A percentile compares a stretch with the other conserved stretches of the same genome.
Conservation (phyloP, 2,329 filamentous ascomycete genomes). For the Talaromyces sp. region DNA sequence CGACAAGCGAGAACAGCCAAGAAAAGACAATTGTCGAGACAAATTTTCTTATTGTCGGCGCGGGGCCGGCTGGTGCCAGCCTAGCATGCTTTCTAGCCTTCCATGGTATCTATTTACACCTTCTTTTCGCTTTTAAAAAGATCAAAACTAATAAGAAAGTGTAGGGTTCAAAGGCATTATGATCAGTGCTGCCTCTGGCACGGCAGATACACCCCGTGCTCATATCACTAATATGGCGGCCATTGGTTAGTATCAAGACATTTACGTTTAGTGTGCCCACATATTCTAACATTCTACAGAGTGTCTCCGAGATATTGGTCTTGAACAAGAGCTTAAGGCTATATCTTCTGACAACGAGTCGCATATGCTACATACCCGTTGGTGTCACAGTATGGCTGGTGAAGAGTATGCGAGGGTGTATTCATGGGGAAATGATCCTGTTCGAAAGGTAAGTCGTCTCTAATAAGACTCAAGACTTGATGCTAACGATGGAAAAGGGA, state of each 20-base stretch:
- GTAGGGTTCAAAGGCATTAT: constrained; percentile 50
- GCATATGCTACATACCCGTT: constrained; percentile 45
- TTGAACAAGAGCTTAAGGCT: constrained; percentile 38
- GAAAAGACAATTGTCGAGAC: not conserved
- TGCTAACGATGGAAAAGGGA: constrained; percentile 23
- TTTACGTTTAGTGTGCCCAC: not conserved
- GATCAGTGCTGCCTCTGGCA: constrained; percentile 45
- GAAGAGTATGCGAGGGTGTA: constrained; percentile 47
- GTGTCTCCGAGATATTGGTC: constrained; percentile 48
- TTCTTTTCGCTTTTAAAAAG: not conserved
- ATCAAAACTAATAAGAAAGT: not conserved
- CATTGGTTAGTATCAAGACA: constrained; percentile 9
- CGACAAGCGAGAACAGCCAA: not conserved
- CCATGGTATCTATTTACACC: constrained; percentile 32
- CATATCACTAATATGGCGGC: constrained; percentile 58
- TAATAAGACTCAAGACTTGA: not conserved
- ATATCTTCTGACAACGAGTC: constrained; percentile 32
- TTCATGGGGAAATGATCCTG: constrained; percentile 49
- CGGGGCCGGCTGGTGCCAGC: constrained; percentile 51
- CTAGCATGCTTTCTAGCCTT: constrained; percentile 50
- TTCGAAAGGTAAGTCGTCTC: constrained; percentile 29
- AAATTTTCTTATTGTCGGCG: constrained; percentile 29
- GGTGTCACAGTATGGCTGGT: constrained; percentile 49
- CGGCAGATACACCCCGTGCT: constrained; percentile 53
- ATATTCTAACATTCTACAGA: constrained; percentile 27